Base-by-base conservation (phyloP, 2,329 filamentous ascomycete species). In the Sporothrix sp. region DNA sequence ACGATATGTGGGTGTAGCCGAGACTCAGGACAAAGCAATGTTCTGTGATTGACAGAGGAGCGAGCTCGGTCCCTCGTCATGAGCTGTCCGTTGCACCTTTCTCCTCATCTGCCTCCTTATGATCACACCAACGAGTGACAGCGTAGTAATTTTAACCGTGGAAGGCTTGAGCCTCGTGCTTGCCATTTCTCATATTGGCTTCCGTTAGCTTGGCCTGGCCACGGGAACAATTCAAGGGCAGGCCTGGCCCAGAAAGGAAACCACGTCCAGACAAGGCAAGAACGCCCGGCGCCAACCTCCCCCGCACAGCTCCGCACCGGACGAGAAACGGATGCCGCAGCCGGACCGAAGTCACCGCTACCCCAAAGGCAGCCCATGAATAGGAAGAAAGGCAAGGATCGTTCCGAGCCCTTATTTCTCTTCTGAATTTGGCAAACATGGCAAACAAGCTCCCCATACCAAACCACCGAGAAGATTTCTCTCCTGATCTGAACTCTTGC, bases 241-340 rank as follows among this genome's bases (percentile, higher is more conserved):
- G 16, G 9, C 11, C 2, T 16, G 16, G 40, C 40, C 40, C 16
- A 44, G 40, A 44, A 10, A 33, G 40, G 40, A 44, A 32, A 44
- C 27, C n/a, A 28, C 40, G 40, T 44, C 40, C 40, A 28, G 40
- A 30, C 13, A 16, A 37, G 46, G 36, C n/a, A 40, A 48, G 7
- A 18, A 13, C 16, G 11, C 25, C 46, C 46, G 46, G 11, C 46
- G 18, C 46, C 46, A 48, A 20, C 45, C 25, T 14, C 32, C 27
- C 46, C 30, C 47, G 30, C 50, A 30, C 30, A 36, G 25, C 49
- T 42, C 38, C 50, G 44, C 50, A 37, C 35, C 36, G n/a, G n/a
- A n/a, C n/a, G n/a, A n/a, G n/a, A n/a, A n/a, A n/a, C n/a, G n/a
- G n/a, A n/a, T n/a, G n/a, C n/a, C n/a, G n/a, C n/a, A n/a, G n/a